Base-by-base conservation (phyloP, 495 filamentous ascomycete species). In the Talaromyces adpressus region DNA sequence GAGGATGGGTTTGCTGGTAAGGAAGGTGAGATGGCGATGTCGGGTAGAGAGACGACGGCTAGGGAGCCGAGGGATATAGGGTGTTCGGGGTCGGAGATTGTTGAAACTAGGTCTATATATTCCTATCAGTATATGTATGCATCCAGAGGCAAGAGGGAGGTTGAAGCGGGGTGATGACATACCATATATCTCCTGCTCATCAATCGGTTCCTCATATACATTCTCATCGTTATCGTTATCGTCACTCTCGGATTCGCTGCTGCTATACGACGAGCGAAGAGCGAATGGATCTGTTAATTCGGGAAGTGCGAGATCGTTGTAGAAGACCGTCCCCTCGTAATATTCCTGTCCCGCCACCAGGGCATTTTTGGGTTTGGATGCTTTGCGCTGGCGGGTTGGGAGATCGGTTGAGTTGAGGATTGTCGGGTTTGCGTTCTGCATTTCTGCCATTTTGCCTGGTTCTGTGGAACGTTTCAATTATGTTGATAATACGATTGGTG, bases 131-230 rank as follows among this genome's bases (percentile, higher is more conserved):
- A 39, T 53, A 27, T 30, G 1, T 53, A 27, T 30, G 1, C n/a
- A 52, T 12, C 56, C 56, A n/a, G 25, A 1, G n/a, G 34, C 27
- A 51, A 6, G 14, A 59, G n/a, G n/a, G n/a, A n/a, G n/a, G n/a
- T n/a, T 20, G 49, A 39, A 49, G 47, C 22, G 58, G 29, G 58
- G 53, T n/a, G 54, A 66, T 27, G 5, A 27, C 82, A 66, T 80
- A 96, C 92, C 92, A 69, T 92, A 98, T 25, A 98, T 91, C 74
- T 98, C 94, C 71, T 97, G 95, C 71, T 92, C 91, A 68, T 98
- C 94, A 64, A 98, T 94, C 30, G 87, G 90, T 65, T 97, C 93
- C 27, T 86, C 79, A 6, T 78, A 71, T 18, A 85, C 77, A 53
- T 91, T 59, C 9, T 34, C 85, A 58, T 88, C 88, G 32, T 84